phyloP scores from a whole-genome alignment of 495 filamentous ascomycete species.

The Aspergillus bridgeri region DNA sequence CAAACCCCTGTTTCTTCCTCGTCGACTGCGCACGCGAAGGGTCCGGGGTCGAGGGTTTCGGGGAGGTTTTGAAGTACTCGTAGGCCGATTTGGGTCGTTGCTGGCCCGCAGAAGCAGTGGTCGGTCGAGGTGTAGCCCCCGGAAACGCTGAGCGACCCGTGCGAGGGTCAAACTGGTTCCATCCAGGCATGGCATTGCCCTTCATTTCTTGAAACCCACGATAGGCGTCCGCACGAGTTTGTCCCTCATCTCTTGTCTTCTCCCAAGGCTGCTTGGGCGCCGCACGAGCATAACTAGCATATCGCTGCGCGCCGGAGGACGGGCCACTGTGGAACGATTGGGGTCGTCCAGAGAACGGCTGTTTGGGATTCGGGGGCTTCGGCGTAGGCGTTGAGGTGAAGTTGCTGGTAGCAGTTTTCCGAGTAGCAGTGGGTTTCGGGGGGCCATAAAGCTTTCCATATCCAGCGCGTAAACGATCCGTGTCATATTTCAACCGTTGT shows the following conservation, averaged over 20 bases:
- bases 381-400: constrained; percentile 27
- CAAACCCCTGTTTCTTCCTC: constrained; percentile 51
- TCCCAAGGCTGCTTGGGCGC: constrained; percentile 36
- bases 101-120: constrained; percentile 29
- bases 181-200: constrained; percentile 29
- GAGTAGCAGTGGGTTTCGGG: constrained; percentile 26
- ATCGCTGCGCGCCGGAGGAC: constrained; percentile 55
- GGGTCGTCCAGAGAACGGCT: constrained; percentile 22
- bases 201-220: constrained; percentile 73
- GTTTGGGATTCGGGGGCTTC: constrained; percentile 29
- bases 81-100: constrained; percentile 41
- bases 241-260: constrained; percentile 48
- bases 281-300: constrained; percentile 48
- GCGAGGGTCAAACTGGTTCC: constrained; percentile 40
- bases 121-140: constrained; percentile 29
- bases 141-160: constrained; percentile 30
- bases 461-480: constrained; percentile 54
- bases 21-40: constrained; percentile 39
- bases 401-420: constrained; percentile 25
- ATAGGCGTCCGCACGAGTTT: constrained; percentile 56
- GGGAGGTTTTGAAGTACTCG: constrained; percentile 40
- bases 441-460: constrained; percentile 41
- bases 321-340: constrained; percentile 36
- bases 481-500: constrained; percentile 71
- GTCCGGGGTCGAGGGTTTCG: constrained; percentile 25